Conservation (phyloP, 202 grass and related monocot genomes). For the Eragrostis tef region DNA sequence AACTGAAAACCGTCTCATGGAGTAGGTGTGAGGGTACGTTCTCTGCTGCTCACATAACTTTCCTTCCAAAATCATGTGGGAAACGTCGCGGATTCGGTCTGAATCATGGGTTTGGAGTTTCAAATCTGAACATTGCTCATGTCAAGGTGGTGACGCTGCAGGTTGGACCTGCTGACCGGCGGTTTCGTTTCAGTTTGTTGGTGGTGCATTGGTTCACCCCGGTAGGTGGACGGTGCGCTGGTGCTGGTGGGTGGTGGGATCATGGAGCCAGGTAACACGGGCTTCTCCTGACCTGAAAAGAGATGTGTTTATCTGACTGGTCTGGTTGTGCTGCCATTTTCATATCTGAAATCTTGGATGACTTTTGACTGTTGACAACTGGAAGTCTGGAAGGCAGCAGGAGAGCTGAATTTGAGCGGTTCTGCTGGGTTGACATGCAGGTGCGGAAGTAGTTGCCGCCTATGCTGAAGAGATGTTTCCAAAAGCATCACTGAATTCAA, state of each 20-base stretch:
- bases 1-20: not conserved
- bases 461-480: conserved; percentile 7
- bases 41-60: not conserved
- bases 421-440: conserved; percentile 31
- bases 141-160: conserved; percentile 38
- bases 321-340: not conserved
- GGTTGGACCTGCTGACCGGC: conserved; percentile 28
- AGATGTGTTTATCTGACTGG: not conserved
- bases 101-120: conserved; percentile 15
- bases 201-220: conserved; percentile 45
- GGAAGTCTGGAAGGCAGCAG: not conserved
- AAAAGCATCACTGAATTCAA: not conserved
- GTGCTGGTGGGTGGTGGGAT: conserved; percentile 57
- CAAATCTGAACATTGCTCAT: not conserved
- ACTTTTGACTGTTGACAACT: conserved; percentile 50
- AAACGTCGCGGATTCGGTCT: conserved; percentile 32
- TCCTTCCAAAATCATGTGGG: conserved; percentile 31
- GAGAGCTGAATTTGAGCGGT: conserved; percentile 19
- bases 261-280: conserved; percentile 48
- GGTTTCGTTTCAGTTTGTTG: conserved; percentile 39
- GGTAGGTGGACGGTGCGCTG: conserved; percentile 40
- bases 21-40: conserved; percentile 35
- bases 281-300: conserved; percentile 18
- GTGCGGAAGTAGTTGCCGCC: not conserved
- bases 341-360: conserved; percentile 25